Conservation (phyloP, 78 protist species). For the Guillardia theta region DNA sequence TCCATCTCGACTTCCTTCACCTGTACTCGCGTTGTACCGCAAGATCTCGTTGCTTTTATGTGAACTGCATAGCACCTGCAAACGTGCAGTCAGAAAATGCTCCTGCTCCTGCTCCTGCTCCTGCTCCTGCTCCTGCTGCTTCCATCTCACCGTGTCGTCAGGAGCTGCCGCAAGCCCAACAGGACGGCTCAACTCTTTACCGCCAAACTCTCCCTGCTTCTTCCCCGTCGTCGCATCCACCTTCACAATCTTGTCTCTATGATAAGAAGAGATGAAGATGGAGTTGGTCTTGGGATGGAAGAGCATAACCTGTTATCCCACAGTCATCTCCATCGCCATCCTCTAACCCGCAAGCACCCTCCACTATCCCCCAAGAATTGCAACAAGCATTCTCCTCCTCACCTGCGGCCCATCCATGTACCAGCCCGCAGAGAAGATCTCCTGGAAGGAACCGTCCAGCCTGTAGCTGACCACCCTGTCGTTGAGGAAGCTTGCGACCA, state of each 20-base stretch:
- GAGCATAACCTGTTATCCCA: not conserved
- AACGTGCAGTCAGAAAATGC: too few relatives aligned
- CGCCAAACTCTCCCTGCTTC: not conserved
- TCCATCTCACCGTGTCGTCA: not conserved
- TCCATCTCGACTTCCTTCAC: too few relatives aligned
- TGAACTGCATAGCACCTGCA: not conserved
- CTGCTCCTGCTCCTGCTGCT: not conserved
- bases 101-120: too few relatives aligned
- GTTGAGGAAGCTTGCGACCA: conserved; percentile 22
- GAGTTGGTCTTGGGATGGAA: not conserved
- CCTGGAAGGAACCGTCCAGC: not conserved
- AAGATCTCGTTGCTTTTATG: not conserved
- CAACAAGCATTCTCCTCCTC: too few relatives aligned
- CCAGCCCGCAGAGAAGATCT: not conserved
- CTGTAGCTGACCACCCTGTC: not conserved
- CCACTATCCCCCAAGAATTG: too few relatives aligned
- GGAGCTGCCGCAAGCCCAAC: not conserved
- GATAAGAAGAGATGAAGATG: not conserved
- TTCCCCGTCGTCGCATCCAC: not conserved
- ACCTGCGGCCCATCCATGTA: not conserved
- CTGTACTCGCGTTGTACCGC: not conserved
- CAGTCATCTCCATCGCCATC: too few relatives aligned
- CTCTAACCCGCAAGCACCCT: too few relatives aligned
- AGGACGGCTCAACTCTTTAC: not conserved
- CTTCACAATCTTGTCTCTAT: not conserved